Conservation (phyloP, 2,329 filamentous ascomycete species). For the Exophiala calicioides region DNA sequence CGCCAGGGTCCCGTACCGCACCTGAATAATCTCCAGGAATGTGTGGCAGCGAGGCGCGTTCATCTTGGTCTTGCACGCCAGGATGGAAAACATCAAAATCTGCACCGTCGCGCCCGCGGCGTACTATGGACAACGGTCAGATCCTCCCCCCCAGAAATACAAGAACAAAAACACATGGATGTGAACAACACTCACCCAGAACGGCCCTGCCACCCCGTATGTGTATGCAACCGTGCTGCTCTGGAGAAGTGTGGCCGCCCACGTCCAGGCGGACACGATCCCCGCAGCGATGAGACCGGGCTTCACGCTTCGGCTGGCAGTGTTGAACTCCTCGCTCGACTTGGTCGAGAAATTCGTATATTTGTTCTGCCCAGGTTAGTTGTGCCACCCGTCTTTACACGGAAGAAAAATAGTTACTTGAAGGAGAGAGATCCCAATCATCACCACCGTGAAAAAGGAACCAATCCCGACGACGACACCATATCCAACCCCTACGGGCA, state of each 20-base stretch:
- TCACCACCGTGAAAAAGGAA: constrained; percentile 45
- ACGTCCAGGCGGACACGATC: constrained; percentile 81
- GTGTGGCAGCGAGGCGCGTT: constrained; percentile 40
- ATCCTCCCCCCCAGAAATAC: too few species aligned
- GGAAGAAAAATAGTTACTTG: constrained; percentile 26
- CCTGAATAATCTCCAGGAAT: constrained; percentile 78
- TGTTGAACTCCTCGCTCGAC: constrained; percentile 90
- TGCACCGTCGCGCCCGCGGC: constrained; percentile 75
- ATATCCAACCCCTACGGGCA: constrained; percentile 46
- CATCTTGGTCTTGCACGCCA: constrained; percentile 53
- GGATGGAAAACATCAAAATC: constrained; percentile 82
- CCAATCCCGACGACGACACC: constrained; percentile 55
- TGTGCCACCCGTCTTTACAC: background rate
- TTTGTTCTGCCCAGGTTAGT: constrained; percentile 12
- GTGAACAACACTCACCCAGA: constrained; percentile 44
- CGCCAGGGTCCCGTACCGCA: constrained; percentile 72
- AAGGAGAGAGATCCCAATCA: constrained; percentile 46
- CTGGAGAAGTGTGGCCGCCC: constrained; percentile 57
- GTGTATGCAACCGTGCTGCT: constrained; percentile 76
- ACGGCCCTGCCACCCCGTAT: constrained; percentile 68
- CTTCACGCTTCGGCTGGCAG: constrained; percentile 82
- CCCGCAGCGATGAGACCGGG: constrained; percentile 83
- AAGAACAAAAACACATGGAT: background rate
- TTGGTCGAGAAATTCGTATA: constrained; percentile 58
- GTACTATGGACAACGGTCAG: too few species aligned